Evolutionary conservation across 805 yeast species (phyloP).

Genomic region (Schizosaccharomyces cryophilus): DNA sequence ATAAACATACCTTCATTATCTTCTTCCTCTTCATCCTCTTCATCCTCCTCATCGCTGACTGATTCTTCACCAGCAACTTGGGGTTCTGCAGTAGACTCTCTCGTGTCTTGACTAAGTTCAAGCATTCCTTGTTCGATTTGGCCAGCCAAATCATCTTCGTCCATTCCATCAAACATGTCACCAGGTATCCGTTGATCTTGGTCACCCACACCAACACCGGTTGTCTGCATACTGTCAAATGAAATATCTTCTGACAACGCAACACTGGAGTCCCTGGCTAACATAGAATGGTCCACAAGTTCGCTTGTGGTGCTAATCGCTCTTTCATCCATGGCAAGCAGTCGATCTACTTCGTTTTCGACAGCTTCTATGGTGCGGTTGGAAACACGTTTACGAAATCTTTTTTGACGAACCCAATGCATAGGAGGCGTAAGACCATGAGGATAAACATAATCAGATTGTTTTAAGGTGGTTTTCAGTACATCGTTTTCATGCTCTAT

Average conservation of each 20-base stretch:
- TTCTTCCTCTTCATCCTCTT: constrained; percentile 30
- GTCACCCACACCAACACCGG: constrained; percentile 17
- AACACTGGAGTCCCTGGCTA: constrained; percentile 8
- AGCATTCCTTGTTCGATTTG: constrained; percentile 8
- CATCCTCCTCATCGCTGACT: constrained; percentile 29
- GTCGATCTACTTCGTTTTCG: constrained; percentile 54
- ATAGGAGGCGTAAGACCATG: constrained; percentile 73
- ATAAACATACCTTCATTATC: constrained; percentile 16
- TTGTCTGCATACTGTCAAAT: constrained; percentile 10
- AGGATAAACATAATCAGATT: constrained; percentile 18
- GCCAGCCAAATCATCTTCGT: constrained; percentile 15
- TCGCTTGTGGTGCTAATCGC: constrained; percentile 66
- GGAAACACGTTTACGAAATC: constrained; percentile 48
- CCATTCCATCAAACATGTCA: constrained; percentile 11
- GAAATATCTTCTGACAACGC: constrained; percentile 13
- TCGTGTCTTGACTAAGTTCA: constrained; percentile 11
- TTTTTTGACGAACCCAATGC: constrained; percentile 38
- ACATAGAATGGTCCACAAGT: constrained; percentile 26
- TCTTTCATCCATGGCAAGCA: constrained; percentile 50
- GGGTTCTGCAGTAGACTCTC: neutral
- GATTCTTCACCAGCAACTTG: constrained; percentile 13
- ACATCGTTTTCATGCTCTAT: constrained; percentile 24
- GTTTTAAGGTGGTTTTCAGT: constrained; percentile 9
- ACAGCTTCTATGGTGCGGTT: constrained; percentile 50
- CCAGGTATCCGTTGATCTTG: constrained; percentile 8